These are phyloP conservation scores for Phytophthora hybrid DNA, from an alignment of 352 stramenopile genomes.

Conservation along the genomic window DNA sequence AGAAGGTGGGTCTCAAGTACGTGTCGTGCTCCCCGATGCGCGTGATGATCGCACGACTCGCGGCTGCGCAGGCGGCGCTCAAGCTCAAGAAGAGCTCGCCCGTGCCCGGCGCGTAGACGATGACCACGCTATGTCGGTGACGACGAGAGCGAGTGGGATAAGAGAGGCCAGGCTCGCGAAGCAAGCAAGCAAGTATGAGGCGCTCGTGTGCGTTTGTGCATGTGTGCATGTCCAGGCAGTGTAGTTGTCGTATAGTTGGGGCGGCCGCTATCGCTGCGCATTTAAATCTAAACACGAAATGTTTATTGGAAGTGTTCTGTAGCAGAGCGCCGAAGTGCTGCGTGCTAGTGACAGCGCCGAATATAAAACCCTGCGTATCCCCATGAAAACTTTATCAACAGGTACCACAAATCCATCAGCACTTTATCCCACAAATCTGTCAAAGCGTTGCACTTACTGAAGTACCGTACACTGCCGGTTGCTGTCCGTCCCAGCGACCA, in stretches of 20 bases:
- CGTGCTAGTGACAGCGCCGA: no score
- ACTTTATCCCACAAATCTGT: no score
- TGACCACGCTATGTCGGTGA: background rate
- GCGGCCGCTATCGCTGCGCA: conserved; percentile 20
- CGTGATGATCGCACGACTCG: conserved; percentile 39
- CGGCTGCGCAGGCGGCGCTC: conserved; percentile 33
- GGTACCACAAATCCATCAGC: no score
- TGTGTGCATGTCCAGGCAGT: conserved; percentile 6
- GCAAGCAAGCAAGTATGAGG: conserved; percentile 23
- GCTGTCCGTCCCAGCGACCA: no score
- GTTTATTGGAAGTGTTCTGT: no score
- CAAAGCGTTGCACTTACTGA: no score
- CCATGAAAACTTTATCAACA: no score
- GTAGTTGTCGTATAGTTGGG: conserved; percentile 25
- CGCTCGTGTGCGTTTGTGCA: conserved; percentile 16
- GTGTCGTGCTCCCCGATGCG: conserved; percentile 38
- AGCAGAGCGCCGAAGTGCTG: no score
- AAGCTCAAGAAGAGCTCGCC: conserved; percentile 37
- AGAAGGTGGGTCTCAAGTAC: conserved; percentile 31
- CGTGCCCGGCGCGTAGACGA: conserved; percentile 16
- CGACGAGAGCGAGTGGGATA: background rate
- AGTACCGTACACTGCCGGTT: no score
- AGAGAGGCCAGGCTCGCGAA: conserved; percentile 18
- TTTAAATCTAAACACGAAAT: conserved; percentile 21
- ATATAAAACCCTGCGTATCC: no score